Evolutionary conservation across 2,329 filamentous ascomycete species (phyloP).

Genomic region (Alternaria sp.): DNA sequence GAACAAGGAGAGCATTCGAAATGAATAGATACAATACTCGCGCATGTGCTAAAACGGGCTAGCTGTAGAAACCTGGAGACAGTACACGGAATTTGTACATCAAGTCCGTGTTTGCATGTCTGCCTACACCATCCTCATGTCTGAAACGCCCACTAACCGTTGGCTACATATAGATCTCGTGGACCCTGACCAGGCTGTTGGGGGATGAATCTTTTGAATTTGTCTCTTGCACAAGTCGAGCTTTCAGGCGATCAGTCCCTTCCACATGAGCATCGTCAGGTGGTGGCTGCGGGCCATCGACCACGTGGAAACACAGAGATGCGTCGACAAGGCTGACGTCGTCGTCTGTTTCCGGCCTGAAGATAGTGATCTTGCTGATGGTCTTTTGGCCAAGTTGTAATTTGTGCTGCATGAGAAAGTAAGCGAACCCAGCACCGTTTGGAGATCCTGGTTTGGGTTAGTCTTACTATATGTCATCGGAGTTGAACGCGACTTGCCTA

Average conservation of each 20-base stretch:
- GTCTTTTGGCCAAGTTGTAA: constrained; percentile 23
- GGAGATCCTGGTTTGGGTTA: constrained; percentile 15
- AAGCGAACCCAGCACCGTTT: constrained; percentile 30
- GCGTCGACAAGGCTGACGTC: constrained; percentile 21
- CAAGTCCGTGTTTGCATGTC: not conserved
- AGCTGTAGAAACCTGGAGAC: not conserved
- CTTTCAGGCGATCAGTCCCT: not conserved
- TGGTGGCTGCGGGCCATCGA: constrained; percentile 1
- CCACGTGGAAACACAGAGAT: constrained; percentile 20
- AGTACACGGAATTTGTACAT: not conserved
- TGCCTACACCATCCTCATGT: not conserved
- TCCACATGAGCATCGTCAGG: not conserved
- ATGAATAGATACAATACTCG: not conserved
- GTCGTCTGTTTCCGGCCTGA: constrained; percentile 16
- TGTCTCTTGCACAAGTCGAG: not conserved
- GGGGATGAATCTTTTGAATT: not conserved
- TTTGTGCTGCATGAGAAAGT: constrained; percentile 31
- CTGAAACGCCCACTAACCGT: not conserved
- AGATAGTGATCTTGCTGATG: constrained; percentile 20
- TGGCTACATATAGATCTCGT: not conserved
- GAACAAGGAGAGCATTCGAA: not conserved
- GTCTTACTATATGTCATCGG: not conserved
- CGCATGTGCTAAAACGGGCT: not conserved
- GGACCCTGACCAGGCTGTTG: not conserved
- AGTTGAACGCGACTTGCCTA: constrained; percentile 8